Percentiles rank a stretch among this genome's conserved stretches.
Conservation (phyloP, 352 stramenopile species). For the Halophytophthora polymorphica region DNA sequence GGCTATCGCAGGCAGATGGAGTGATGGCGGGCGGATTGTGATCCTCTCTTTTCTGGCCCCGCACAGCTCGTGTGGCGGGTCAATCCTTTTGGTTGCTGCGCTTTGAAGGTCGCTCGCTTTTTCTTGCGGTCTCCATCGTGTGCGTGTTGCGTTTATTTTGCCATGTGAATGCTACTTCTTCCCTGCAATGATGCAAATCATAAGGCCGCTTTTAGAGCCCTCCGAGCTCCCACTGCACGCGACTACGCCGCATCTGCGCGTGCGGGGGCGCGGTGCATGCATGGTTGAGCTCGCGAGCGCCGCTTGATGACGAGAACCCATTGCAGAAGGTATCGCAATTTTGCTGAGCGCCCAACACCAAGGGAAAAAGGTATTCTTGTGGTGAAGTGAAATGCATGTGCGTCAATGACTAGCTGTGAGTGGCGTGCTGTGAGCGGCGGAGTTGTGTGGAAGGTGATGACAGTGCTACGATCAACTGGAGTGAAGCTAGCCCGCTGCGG, state of each 20-base stretch:
- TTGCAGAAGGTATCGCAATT: constrained; percentile 51
- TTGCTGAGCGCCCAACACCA: constrained; percentile 26
- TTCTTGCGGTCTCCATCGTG: constrained; percentile 1
- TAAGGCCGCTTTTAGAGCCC: constrained; percentile 42
- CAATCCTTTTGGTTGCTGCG: constrained; percentile 3
- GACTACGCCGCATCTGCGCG: constrained; percentile 2
- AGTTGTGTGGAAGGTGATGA: constrained; percentile 32
- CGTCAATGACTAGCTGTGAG: neutral
- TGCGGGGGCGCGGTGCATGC: constrained; percentile 4
- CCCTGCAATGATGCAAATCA: constrained; percentile 35
- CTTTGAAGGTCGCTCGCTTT: neutral
- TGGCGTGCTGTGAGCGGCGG: neutral
- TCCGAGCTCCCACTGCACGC: constrained; percentile 13
- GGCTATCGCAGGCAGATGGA: neutral
- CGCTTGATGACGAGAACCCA: constrained; percentile 35
- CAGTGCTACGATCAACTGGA: constrained; percentile 18
- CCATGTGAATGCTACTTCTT: constrained; percentile 8
- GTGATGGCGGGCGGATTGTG: constrained; percentile 14
- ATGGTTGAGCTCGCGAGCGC: constrained; percentile 27
- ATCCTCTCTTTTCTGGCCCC: constrained; percentile 11
- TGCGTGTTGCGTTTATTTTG: constrained; percentile 3
- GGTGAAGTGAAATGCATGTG: neutral
- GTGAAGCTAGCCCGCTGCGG: constrained; percentile 1
- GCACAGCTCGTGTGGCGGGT: constrained; percentile 1
- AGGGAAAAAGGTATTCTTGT: constrained; percentile 8